Percentiles rank a stretch among this genome's conserved stretches.
Conservation (phyloP, 352 stramenopile genomes). For the Blastocystis sp. region DNA sequence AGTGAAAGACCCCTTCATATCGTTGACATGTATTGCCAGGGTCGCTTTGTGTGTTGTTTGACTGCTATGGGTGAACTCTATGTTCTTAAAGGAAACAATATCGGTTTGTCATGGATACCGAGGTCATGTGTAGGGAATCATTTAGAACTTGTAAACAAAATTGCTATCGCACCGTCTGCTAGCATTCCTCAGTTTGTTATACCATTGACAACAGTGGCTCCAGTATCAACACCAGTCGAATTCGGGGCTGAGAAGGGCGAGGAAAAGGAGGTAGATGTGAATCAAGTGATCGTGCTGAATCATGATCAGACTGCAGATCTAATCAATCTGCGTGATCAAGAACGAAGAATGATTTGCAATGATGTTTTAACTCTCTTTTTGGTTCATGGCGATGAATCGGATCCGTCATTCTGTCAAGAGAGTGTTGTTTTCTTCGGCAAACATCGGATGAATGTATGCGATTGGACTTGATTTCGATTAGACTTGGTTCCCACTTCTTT, state of each 20-base stretch:
- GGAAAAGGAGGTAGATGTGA: background rate
- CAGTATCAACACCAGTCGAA: background rate
- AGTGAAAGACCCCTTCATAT: background rate
- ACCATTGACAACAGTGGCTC: background rate
- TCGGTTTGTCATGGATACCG: background rate
- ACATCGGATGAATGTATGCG: background rate
- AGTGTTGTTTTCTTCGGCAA: background rate
- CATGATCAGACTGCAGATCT: background rate
- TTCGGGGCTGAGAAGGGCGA: background rate
- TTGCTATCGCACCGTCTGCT: background rate
- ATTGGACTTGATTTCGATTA: background rate
- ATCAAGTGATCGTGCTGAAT: background rate
- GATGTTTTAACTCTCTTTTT: background rate
- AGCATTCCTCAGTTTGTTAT: background rate
- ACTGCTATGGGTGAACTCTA: background rate
- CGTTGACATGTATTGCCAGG: background rate
- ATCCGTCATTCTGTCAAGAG: background rate
- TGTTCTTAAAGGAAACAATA: background rate
- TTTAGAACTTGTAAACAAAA: background rate
- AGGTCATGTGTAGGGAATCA: background rate
- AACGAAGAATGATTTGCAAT: background rate
- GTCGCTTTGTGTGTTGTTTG: background rate
- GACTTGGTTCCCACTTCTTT: background rate
- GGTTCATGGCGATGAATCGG: background rate
- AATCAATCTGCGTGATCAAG: background rate